Base-by-base conservation (phyloP, 129 eudicot genomes). In the Ambrosia trifida region DNA sequence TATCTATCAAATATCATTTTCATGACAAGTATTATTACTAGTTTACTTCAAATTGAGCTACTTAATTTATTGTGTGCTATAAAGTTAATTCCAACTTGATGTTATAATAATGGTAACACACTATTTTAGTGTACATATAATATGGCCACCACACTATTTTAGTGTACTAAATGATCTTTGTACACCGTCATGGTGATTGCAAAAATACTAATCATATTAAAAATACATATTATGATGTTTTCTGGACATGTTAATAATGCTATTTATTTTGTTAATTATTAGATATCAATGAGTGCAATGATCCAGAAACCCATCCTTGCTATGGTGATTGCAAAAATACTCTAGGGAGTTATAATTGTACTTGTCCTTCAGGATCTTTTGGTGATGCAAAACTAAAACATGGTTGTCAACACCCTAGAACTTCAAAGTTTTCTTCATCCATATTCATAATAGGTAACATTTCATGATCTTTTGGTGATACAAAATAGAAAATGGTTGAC, bases 231-330 rank as follows among this genome's bases (percentile, higher is more conserved):
- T 28, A 4, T 59, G 43, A 59, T 24, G 36, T 4, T 24, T 28
- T 58, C 5, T 32, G 9, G 8, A 7, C 13, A 24, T 12, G n/a
- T n/a, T 50, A 14, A 50, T 5, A 14, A 7, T 50, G 17, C 0
- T 16, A 0, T 50, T 16, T 14, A 13, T 68, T 4, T 14, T 3
- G 14, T 10, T 16, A 49, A 10, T 19, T n/a, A n/a, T n/a, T n/a
- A 78, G 82, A 78, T 14, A 61, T 78, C 24, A 36, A 78, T 9
- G 80, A 76, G 64, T 76, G 80, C 44, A 9, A 38, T 19, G 64
- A 47, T 61, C 70, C 49, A 28, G 33, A n/a, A 62, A 76, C 32
- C 65, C 7, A 51, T 13, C 53, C 33, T 2, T 78, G 82, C 36
- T 50, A 41, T 54, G 70, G 75, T 7, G 16, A 14, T 28, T 82